Base-by-base conservation (phyloP, 176 grass and related monocot genomes). In the Juncus effusus region DNA sequence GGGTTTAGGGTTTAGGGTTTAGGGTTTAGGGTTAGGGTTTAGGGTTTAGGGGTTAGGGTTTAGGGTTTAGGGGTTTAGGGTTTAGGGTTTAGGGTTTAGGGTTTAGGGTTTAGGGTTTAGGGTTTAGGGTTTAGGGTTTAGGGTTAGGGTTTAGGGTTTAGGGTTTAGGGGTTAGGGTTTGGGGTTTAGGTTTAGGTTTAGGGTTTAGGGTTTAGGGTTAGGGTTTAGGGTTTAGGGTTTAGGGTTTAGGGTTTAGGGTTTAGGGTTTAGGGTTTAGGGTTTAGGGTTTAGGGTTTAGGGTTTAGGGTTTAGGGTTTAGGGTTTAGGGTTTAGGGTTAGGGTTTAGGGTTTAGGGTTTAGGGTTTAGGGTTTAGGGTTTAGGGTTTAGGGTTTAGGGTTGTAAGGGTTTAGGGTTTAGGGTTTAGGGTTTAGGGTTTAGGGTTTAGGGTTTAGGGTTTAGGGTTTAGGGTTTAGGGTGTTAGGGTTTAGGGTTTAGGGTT, bases 371-470 rank as follows among this genome's bases (percentile, higher is more conserved):
- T n/a, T n/a, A n/a, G n/a, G n/a, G n/a, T n/a, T n/a, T n/a, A n/a
- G n/a, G n/a, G n/a, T n/a, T n/a, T n/a, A n/a, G n/a, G n/a, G n/a
- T n/a, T n/a, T n/a, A n/a, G n/a, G n/a, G n/a, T n/a, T n/a, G n/a
- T n/a, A n/a, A n/a, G n/a, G n/a, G n/a, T n/a, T n/a, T n/a, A n/a
- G n/a, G n/a, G n/a, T n/a, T 56, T 72, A 15, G 51, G 68, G 68
- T 72, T 72, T 72, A 72, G 68, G 68, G 68, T 59, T 72, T 70
- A 70, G 15, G 44, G 49, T 72, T 72, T 72, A 72, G 50, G 67
- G 41, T 55, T 70, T 72, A 44, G 41, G 68, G 67, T 59, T 72
- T 59, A 72, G 67, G 67, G 67, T 72, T 59, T n/a, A n/a, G n/a
- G n/a, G n/a, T n/a, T n/a, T n/a, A n/a, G n/a, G n/a, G n/a, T n/a